Base-by-base conservation (phyloP, 2,329 filamentous ascomycete genomes). In the Neopestalotiopsis sp. region DNA sequence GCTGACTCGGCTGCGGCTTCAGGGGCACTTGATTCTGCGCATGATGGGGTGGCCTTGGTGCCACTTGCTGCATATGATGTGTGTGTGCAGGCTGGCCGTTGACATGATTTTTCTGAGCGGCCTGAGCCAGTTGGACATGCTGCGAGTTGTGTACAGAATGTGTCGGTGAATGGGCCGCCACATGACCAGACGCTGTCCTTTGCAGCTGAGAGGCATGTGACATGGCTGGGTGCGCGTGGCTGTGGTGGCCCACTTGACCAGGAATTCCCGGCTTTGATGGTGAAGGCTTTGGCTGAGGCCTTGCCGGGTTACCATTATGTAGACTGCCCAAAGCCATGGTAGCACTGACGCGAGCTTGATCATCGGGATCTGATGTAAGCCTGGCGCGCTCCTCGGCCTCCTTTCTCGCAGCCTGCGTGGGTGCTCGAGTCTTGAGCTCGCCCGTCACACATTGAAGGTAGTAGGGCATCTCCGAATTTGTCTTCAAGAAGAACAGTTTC, bases 401-500 rank as follows among this genome's bases (percentile, higher is more conserved):
- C 72, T 91, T 91, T 28, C 89, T 84, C 0, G 90, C 90, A n/a
- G 90, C 90, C 76, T 92, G 90, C 1, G 89, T 91, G 0, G 93
- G 94, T 0, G 94, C 93, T 17, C 94, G 85, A 0, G 94, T 97
- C 80, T 96, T 95, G 49, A 97, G 83, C 80, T 97, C 94, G 3
- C 94, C 94, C 0, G 94, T 97, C 12, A 97, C 94, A 38, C 92
- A 93, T 75, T 95, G 91, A 28, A 97, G 82, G 74, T 96, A 96
- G 74, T 93, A 94, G 0, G 94, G 94, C 79, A 97, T 95, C 75
- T 97, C 94, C 5, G 94, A 94, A 66, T 94, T 94, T 20, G 92
- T 95, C 83, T 97, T 97, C 67, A 97, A 83, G 80, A 97, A 97
- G 82, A 96, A 97, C 0, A 97, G 82, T 79, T 97, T 97, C 63